These are phyloP conservation scores for Daldinia childiae DNA, from an alignment of 495 filamentous ascomycete genomes.

Conservation along the genomic window DNA sequence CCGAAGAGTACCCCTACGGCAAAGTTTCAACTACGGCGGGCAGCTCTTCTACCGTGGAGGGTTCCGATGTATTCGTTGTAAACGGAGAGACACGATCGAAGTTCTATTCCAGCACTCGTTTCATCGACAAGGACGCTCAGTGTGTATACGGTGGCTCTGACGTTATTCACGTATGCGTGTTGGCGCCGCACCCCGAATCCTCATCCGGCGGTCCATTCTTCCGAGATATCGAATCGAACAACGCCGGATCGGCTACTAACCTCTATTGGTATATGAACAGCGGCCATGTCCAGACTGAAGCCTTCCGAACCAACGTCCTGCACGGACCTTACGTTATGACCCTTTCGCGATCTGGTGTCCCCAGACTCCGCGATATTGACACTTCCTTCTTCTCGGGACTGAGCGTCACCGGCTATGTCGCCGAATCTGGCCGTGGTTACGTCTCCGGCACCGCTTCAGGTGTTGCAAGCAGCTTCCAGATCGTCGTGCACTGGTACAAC, in stretches of 20 bases:
- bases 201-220: constrained; percentile 68
- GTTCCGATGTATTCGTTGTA: constrained; percentile 70
- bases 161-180: constrained; percentile 61
- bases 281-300: constrained; percentile 69
- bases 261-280: constrained; percentile 78
- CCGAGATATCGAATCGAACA: constrained; percentile 73
- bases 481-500: constrained; percentile 74
- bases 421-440: constrained; percentile 62
- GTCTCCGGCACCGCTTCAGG: constrained; percentile 67
- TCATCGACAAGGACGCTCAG: constrained; percentile 72
- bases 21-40: constrained; percentile 60
- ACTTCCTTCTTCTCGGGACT: constrained; percentile 68
- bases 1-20: constrained; percentile 64
- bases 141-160: constrained; percentile 62
- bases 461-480: constrained; percentile 57
- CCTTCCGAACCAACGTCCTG: constrained; percentile 67
- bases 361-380: constrained; percentile 58
- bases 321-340: constrained; percentile 72
- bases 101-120: constrained; percentile 72
- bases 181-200: constrained; percentile 61
- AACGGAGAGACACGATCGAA: constrained; percentile 71
- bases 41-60: constrained; percentile 64
- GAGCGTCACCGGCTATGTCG: constrained; percentile 65
- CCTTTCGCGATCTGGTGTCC: constrained; percentile 68
- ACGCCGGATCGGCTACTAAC: constrained; percentile 64